Evolutionary conservation across 345 rosid genomes (phyloP).

Genomic region (Raphanus sativus): DNA sequence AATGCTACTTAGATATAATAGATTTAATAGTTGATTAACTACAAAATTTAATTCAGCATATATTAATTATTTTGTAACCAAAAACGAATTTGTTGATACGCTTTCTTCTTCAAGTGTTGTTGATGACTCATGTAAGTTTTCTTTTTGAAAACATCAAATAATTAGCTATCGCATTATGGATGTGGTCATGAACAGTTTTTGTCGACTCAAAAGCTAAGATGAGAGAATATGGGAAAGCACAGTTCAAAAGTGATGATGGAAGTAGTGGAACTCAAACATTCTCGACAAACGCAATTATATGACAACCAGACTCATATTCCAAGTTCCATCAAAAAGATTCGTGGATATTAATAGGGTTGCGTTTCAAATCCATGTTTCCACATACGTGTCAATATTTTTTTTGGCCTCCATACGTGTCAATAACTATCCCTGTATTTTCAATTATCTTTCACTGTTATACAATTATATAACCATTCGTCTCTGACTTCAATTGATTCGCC

Average conservation of each 20-base stretch:
- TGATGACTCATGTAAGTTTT: neutral
- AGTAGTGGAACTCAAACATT: constrained; percentile 17
- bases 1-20: neutral
- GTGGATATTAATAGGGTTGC: constrained; percentile 19
- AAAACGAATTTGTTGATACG: neutral
- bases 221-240: constrained; percentile 1
- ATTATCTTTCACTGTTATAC: neutral
- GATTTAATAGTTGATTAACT: neutral
- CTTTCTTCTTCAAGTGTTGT: neutral
- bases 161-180: neutral
- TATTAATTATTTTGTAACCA: neutral
- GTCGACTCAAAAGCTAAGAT: constrained; percentile 29
- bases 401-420: constrained; percentile 17
- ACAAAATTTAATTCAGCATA: neutral
- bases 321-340: constrained; percentile 20
- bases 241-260: neutral
- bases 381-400: constrained; percentile 15
- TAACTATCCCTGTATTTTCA: neutral
- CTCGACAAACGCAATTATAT: constrained; percentile 14
- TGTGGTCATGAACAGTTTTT: neutral
- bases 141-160: neutral
- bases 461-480: neutral
- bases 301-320: constrained; percentile 12
- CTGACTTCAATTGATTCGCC: constrained; percentile 8
- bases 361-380: constrained; percentile 8